Evolutionary conservation across 306 rosid species (phyloP), one percentile per base, ranked within the genome.

Genomic region (Biancaea sappan): DNA sequence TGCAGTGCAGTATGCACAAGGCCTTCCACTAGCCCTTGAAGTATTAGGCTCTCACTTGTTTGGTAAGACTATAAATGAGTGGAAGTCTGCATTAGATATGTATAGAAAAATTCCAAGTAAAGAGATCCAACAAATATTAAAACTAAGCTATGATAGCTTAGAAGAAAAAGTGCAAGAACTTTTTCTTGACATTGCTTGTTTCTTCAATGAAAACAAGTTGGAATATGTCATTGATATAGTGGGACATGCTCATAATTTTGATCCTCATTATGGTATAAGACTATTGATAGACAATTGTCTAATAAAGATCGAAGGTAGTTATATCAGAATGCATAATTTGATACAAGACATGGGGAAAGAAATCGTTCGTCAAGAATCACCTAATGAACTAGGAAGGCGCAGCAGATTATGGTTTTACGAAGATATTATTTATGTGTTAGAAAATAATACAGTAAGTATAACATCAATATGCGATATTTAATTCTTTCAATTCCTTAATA

Each of bases 141-240:
- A n/a, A 35, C 21, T 18, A 10, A 68, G 56, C 12, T 77, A 28
- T 18, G 52, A 75, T 16, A 46, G 13, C 25, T 37, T 76, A 46
- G 15, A 28, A 10, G 8, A 37, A 5, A 1, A 11, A 0, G 76
- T 19, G 44, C 51, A 31, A 24, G 9, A 25, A 1, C 40, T 58
- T 78, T 78, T 78, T 15, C 72, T 78, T 1, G 72, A 78, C 29
- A 48, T 78, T 62, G 82, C 82, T 21, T 78, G 71, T 29, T 77
- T 66, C 37, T 82, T 72, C 16, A 51, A 51, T 1, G 77, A 73
- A 6, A 6, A 16, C 3, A 4, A 48, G 21, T 13, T 53, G 41
- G 4, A 69, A 2, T 26, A 48, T 2, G 73, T 73, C 2, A 16
- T 7, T 24, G 16, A 61, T 6, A 21, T 61, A 26, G 37, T 67